A percentile compares a stretch with the other conserved stretches of the same genome.
Conservation (phyloP, 2,329 filamentous ascomycete species). For the Xylaria sp. region DNA sequence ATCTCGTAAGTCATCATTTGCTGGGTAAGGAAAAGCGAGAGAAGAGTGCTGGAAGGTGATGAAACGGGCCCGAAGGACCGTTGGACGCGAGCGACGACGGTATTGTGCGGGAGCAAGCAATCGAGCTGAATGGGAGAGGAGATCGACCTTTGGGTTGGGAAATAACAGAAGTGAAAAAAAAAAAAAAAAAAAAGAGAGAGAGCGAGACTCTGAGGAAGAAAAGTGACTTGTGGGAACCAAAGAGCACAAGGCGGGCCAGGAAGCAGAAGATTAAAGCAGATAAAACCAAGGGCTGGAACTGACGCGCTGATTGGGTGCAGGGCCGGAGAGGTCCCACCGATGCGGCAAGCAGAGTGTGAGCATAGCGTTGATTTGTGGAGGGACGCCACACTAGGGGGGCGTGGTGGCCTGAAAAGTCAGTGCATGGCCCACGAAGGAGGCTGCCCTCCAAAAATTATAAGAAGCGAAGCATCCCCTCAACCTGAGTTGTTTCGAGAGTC, state of each 20-base stretch:
- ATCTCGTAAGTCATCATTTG: neutral
- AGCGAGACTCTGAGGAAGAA: constrained; percentile 27
- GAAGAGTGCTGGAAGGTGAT: neutral
- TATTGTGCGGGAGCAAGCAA: neutral
- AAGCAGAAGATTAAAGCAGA: constrained; percentile 37
- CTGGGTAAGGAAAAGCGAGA: neutral
- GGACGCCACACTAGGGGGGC: constrained; percentile 42
- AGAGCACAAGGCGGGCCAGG: constrained; percentile 35
- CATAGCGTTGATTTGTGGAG: constrained; percentile 36
- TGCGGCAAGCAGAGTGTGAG: constrained; percentile 36
- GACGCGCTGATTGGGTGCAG: constrained; percentile 34
- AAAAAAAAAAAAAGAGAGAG: constrained; percentile 5
- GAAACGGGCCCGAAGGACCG: neutral
- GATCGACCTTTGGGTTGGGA: constrained; percentile 1
- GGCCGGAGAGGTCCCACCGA: constrained; percentile 34
- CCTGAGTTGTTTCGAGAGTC: constrained; percentile 53
- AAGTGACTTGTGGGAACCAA: constrained; percentile 39
- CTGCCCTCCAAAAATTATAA: constrained; percentile 59
- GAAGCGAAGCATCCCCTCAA: constrained; percentile 59
- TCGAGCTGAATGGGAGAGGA: constrained; percentile 9
- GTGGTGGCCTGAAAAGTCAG: constrained; percentile 38
- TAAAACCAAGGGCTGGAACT: constrained; percentile 37
- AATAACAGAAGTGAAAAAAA: neutral
- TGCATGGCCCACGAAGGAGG: constrained; percentile 37
- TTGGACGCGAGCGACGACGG: neutral